phyloP scores from a whole-genome alignment of 2,329 filamentous ascomycete species.

The Botrytis sinoallii region DNA sequence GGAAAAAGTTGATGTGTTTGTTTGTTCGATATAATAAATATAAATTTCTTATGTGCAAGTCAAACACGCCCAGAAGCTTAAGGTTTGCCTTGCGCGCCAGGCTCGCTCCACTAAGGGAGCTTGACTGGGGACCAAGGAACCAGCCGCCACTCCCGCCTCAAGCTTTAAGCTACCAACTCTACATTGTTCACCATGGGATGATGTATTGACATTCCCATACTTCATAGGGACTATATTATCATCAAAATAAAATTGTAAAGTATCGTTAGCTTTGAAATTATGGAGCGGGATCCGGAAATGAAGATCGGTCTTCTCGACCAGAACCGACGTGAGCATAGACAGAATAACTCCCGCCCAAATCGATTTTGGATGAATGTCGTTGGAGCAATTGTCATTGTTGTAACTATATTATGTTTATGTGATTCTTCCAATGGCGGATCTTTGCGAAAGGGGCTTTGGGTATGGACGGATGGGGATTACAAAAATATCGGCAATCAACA shows the following conservation, averaged over 20 bases:
- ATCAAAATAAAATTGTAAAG: background rate
- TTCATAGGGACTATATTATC: background rate
- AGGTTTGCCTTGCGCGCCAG: conserved; percentile 20
- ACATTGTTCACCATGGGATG: conserved; percentile 12
- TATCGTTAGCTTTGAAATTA: background rate
- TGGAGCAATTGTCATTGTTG: background rate
- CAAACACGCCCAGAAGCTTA: background rate
- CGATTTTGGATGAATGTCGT: background rate
- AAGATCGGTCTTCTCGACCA: conserved; percentile 12
- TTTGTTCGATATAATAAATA: background rate
- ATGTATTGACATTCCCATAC: background rate
- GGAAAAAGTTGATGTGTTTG: background rate
- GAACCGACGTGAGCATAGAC: conserved; percentile 1
- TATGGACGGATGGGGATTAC: conserved; percentile 10
- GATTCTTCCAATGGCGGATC: background rate
- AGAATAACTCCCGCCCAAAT: background rate
- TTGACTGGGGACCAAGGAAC: background rate
- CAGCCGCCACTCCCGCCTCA: background rate
- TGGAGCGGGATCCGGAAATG: conserved; percentile 9
- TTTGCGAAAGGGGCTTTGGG: conserved; percentile 15
- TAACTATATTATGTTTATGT: background rate
- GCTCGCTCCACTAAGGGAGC: conserved; percentile 4
- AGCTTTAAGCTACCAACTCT: conserved; percentile 6
- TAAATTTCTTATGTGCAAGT: background rate
- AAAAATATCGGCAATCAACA: conserved; percentile 9